Evolutionary conservation across 2,329 filamentous ascomycete species (phyloP).

Genomic region (Emmonsiellopsis sp.): DNA sequence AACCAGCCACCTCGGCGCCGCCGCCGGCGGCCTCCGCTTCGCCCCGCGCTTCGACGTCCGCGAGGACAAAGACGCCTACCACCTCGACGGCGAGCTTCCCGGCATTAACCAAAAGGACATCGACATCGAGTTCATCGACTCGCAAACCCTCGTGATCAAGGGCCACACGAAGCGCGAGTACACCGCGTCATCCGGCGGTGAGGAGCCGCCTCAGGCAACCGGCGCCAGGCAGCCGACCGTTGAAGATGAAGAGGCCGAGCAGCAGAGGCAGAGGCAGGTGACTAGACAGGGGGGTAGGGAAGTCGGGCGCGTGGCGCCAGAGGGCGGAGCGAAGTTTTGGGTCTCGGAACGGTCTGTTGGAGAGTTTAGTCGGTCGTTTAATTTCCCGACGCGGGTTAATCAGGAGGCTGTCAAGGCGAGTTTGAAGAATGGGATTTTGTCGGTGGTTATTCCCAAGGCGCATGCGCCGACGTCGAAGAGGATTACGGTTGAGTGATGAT

Average conservation of each 20-base stretch:
- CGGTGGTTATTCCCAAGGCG: slow-evolving; percentile 48
- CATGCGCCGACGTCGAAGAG: slow-evolving; percentile 40
- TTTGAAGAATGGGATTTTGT: slow-evolving; percentile 51
- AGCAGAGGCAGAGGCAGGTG: neutral
- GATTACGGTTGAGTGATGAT: slow-evolving; percentile 44
- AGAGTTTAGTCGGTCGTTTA: slow-evolving; percentile 49
- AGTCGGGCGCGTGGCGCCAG: slow-evolving; percentile 9
- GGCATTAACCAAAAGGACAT: slow-evolving; percentile 36
- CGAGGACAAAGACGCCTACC: slow-evolving; percentile 31
- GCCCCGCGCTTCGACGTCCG: slow-evolving; percentile 36
- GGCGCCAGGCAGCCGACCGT: slow-evolving; percentile 37
- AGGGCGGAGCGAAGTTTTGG: slow-evolving; percentile 41
- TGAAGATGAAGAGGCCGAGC: slow-evolving; percentile 42
- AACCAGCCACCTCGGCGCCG: neutral
- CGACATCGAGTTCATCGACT: slow-evolving; percentile 39
- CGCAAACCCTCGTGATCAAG: slow-evolving; percentile 36
- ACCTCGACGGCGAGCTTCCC: slow-evolving; percentile 38
- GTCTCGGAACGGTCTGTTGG: slow-evolving; percentile 49
- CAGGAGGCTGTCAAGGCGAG: slow-evolving; percentile 51
- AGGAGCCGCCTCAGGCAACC: slow-evolving; percentile 1
- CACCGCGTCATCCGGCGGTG: slow-evolving; percentile 13
- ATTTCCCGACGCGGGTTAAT: slow-evolving; percentile 47
- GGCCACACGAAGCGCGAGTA: slow-evolving; percentile 30
- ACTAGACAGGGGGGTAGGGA: neutral
- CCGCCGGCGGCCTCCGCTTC: slow-evolving; percentile 23